A percentile compares a stretch with the other conserved stretches of the same genome.
Conservation (phyloP, 2,329 filamentous ascomycete species). For the Cladosporium sp. region DNA sequence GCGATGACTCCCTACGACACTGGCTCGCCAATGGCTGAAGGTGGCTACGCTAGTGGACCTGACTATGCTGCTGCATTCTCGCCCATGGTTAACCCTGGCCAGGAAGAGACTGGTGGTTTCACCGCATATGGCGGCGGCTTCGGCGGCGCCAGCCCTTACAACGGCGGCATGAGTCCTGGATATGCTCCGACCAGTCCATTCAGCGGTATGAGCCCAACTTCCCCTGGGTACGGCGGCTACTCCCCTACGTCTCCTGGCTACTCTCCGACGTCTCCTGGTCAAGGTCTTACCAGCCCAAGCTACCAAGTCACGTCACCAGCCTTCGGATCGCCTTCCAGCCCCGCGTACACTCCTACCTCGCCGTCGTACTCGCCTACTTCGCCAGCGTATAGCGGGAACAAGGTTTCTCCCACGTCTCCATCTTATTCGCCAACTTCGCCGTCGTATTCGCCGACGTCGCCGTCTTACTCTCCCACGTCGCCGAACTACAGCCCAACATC, state of each 20-base stretch:
- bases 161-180: conserved; percentile 51
- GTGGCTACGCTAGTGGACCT: conserved; percentile 62
- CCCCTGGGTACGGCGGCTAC: conserved; percentile 53
- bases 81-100: conserved; percentile 69
- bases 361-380: conserved; percentile 42
- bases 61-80: conserved; percentile 68
- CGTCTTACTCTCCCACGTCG: conserved; percentile 70
- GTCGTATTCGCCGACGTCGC: conserved; percentile 55
- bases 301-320: conserved; percentile 55
- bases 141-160: conserved; percentile 67
- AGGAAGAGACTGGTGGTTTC: conserved; percentile 57
- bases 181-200: conserved; percentile 46
- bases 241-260: conserved; percentile 36
- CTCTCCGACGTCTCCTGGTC: conserved; percentile 48
- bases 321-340: conserved; percentile 56
- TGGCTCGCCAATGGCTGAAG: conserved; percentile 64
- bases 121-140: conserved; percentile 64
- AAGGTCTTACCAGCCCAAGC: conserved; percentile 58
- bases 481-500: conserved; percentile 52
- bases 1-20: conserved; percentile 91
- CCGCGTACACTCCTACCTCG: conserved; percentile 49
- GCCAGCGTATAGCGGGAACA: conserved; percentile 35
- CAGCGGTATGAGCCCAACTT: conserved; percentile 70
- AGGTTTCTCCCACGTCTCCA: conserved; percentile 53
- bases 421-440: conserved; percentile 78